Conservation (phyloP, 2,329 filamentous ascomycete species). For the Penicillium sp. region DNA sequence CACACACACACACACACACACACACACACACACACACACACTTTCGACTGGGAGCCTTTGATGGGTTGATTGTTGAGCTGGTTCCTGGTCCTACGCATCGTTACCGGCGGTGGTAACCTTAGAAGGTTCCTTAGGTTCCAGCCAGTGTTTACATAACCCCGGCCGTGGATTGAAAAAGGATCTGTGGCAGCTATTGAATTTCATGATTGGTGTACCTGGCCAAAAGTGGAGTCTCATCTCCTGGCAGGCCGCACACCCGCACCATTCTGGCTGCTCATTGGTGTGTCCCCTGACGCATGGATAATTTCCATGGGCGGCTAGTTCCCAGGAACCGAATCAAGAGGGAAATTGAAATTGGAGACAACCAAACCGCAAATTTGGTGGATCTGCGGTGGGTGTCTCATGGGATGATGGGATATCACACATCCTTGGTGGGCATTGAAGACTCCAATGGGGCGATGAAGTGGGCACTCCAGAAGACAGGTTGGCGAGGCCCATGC, state of each 20-base stretch:
- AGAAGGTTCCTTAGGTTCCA: no score
- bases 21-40: no score
- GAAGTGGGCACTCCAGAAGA: background rate
- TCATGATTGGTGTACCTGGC: slow-evolving; percentile 31
- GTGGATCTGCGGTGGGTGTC: background rate
- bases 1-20: no score
- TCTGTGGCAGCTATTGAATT: slow-evolving; percentile 11
- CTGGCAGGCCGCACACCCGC: slow-evolving; percentile 1
- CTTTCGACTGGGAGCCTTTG: no score
- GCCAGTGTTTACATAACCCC: no score
- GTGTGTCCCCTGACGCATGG: slow-evolving; percentile 13
- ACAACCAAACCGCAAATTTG: background rate
- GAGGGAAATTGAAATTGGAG: slow-evolving; percentile 19
- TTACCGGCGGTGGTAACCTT: no score
- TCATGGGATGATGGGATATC: background rate
- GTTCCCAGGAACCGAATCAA: slow-evolving; percentile 20
- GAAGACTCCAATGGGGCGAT: no score
- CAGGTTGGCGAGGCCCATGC: slow-evolving; percentile 2
- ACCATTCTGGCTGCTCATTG: slow-evolving; percentile 18
- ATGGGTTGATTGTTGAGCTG: no score
- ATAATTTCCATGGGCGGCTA: slow-evolving; percentile 24
- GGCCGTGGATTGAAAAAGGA: slow-evolving; percentile 18
- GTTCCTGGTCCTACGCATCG: no score
- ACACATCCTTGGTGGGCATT: background rate
- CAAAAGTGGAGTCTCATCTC: slow-evolving; percentile 2